These are phyloP conservation scores for Agaricus subrufescens DNA, from an alignment of 768 basidiomycete species.

Conservation along the genomic window DNA sequence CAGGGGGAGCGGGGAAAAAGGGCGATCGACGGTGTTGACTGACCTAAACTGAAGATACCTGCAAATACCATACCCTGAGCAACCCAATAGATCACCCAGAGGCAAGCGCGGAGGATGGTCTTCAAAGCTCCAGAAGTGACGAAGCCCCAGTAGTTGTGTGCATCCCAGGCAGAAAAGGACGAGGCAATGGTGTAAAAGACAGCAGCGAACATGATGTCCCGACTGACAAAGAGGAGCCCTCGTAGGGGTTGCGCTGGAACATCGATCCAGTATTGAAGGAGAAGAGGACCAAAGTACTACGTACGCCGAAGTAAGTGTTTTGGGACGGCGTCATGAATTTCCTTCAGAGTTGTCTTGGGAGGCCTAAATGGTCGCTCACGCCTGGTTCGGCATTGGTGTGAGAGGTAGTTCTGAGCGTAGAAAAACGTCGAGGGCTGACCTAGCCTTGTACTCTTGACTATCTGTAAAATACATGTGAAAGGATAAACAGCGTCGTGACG, in stretches of 20 bases:
- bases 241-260: conserved; percentile 30
- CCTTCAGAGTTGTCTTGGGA: conserved; percentile 44
- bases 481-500: no score
- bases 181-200: conserved; percentile 40
- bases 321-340: conserved; percentile 52
- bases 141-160: conserved; percentile 33
- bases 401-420: neutral
- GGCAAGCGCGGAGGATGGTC: conserved; percentile 21
- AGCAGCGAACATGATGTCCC: conserved; percentile 38
- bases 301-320: conserved; percentile 44
- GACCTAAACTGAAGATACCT: conserved; percentile 51
- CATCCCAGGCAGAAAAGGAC: conserved; percentile 36
- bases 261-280: neutral
- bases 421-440: conserved; percentile 12
- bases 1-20: no score
- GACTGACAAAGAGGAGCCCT: conserved; percentile 37
- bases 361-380: conserved; percentile 42
- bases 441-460: conserved; percentile 36
- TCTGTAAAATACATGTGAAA: conserved; percentile 24
- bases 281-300: conserved; percentile 1
- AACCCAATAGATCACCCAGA: conserved; percentile 49
- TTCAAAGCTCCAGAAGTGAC: conserved; percentile 27
- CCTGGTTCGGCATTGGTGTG: conserved; percentile 18
- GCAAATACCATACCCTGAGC: conserved; percentile 47
- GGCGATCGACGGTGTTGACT: neutral